Evolutionary conservation across 306 rosid species (phyloP), one percentile per base, ranked within the genome.

Genomic region (Parietaria judaica): DNA sequence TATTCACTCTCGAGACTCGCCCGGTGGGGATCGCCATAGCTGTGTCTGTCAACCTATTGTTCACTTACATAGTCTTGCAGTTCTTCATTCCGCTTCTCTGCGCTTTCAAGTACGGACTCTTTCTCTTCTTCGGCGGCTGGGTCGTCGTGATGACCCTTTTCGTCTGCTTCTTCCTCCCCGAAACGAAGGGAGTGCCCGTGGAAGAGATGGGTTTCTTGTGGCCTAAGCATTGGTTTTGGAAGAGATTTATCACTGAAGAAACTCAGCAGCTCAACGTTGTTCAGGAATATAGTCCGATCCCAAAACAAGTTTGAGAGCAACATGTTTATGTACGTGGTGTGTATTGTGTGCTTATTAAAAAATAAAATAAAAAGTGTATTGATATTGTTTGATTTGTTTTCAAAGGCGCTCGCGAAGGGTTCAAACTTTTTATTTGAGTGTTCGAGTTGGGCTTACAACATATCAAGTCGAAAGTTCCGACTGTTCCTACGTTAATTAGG

Each of bases 181-280:
- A 84, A 66, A 81, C 91, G 0, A 84, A 84, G 47, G 87, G 87
- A 51, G 67, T 84, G 16, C 87, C 87, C 35, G 79, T 84, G 45
- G 85, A 84, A 68, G 87, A 84, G 74, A 84, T 79, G 80, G 53
- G 16, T 1, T 55, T 67, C 16, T 36, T 84, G 64, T 84, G 85
- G 87, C 65, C 78, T 17, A 72, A 60, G 68, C 91, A 84, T 70
- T 81, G 91, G 87, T 81, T 81, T 59, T 80, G 90, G 86, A 84
- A 73, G 69, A 80, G 59, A 64, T 48, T 84, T 23, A 58, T 89
- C 67, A 71, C 84, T 36, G 58, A 16, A 65, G 53, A 49, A 4
- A 7, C 53, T 49, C 53, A 49, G 15, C 53, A 49, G n/a, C 10
- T 11, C 53, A 49, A 10, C 1, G 53, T 49, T 4, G 53, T 9